Percentiles rank a stretch among this genome's conserved stretches.
Conservation (phyloP, 2,329 filamentous ascomycete species). For the Fusarium camptoceras region DNA sequence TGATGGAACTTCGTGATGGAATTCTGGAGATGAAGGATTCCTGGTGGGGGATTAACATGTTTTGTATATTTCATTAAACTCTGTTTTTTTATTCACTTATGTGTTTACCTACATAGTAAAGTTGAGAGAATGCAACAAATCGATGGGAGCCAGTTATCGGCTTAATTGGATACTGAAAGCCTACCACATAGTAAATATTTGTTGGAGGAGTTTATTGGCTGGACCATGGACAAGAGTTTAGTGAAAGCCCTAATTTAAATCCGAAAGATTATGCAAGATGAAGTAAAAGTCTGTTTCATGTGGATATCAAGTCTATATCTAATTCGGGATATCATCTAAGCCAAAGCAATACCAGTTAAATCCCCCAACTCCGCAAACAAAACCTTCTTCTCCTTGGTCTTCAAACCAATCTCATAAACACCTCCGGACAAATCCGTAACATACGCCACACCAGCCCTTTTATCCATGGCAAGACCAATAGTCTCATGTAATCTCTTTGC, state of each 20-base stretch:
- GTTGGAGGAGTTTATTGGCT: rapidly evolving
- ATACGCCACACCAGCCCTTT: background rate
- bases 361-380: background rate
- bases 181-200: rapidly evolving
- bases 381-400: background rate
- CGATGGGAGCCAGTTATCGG: background rate
- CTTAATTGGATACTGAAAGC: background rate
- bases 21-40: too few relatives aligned
- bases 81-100: rapidly evolving
- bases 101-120: background rate
- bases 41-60: background rate
- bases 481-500: background rate
- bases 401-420: background rate
- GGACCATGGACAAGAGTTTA: background rate
- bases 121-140: background rate
- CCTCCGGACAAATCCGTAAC: background rate
- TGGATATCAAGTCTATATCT: background rate
- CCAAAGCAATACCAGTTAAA: conserved; percentile 10
- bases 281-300: background rate
- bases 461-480: background rate
- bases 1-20: too few relatives aligned
- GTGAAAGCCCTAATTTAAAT: background rate
- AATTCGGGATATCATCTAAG: background rate
- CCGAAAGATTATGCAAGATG: rapidly evolving
- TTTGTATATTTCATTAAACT: background rate